Conservation (phyloP, 805 yeast genomes). For the Candida sanyiensis region DNA sequence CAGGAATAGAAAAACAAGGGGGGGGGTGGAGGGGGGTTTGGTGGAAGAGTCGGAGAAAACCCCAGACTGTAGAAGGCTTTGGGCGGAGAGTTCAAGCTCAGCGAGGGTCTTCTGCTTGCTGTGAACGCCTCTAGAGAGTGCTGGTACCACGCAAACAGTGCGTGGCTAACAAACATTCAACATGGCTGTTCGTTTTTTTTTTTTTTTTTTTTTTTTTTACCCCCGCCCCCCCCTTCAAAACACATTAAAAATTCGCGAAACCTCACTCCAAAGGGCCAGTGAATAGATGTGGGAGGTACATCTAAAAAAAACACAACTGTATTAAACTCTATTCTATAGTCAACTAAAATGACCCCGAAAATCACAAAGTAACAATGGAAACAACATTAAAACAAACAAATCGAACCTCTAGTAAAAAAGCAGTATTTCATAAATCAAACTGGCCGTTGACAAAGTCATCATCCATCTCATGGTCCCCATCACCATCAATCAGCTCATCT, state of each 20-base stretch:
- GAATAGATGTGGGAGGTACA: too few relatives aligned
- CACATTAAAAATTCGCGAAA: too few relatives aligned
- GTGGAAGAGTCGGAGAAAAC: not conserved
- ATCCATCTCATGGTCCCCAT: slow-evolving; percentile 57
- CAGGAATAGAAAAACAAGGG: not conserved
- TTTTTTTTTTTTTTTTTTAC: too few relatives aligned
- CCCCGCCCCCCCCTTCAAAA: too few relatives aligned
- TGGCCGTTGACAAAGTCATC: slow-evolving; percentile 87
- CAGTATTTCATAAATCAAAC: slow-evolving; percentile 57
- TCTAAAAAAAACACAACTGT: not conserved
- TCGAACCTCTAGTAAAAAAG: not conserved
- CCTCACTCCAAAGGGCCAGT: too few relatives aligned
- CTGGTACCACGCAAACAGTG: too few relatives aligned
- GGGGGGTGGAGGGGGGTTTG: not conserved
- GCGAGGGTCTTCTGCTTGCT: too few relatives aligned
- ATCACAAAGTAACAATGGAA: not conserved
- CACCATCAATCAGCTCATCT: slow-evolving; percentile 39
- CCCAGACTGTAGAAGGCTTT: too few relatives aligned
- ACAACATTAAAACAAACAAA: not conserved
- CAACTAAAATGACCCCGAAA: not conserved
- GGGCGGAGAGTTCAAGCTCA: too few relatives aligned
- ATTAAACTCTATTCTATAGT: not conserved
- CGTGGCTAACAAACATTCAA: too few relatives aligned
- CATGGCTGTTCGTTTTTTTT: too few relatives aligned
- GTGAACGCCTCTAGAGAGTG: too few relatives aligned